Evolutionary conservation across 345 rosid species (phyloP).

Genomic region (Hibiscus mutabilis): DNA sequence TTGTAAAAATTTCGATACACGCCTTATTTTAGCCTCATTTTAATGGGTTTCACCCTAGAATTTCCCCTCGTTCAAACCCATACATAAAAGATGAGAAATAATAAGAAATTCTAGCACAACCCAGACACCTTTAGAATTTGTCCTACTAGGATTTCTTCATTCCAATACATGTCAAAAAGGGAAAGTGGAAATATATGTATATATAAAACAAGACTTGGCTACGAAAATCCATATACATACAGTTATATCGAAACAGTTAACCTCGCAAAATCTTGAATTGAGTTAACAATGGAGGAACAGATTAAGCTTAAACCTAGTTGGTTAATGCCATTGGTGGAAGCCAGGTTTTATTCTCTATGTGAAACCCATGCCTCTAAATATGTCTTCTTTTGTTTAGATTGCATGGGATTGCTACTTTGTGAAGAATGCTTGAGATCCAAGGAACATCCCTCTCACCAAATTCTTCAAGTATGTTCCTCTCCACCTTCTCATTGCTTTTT

Average conservation of each 20-base stretch:
- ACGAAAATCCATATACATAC: too few relatives aligned
- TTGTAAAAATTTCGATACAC: too few relatives aligned
- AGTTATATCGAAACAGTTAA: too few relatives aligned
- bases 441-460: not conserved
- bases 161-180: not conserved
- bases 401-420: not conserved
- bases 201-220: too few relatives aligned
- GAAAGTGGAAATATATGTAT: not conserved
- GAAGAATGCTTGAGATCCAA: not conserved
- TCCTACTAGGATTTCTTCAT: not conserved
- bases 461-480: not conserved
- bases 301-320: not conserved
- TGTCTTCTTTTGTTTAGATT: not conserved
- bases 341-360: not conserved
- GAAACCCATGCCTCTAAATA: not conserved
- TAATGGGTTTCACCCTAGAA: too few relatives aligned
- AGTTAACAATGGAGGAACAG: not conserved
- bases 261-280: too few relatives aligned
- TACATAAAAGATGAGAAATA: too few relatives aligned
- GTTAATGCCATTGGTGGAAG: not conserved
- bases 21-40: too few relatives aligned
- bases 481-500: not conserved
- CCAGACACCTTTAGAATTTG: not conserved
- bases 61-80: too few relatives aligned
- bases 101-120: too few relatives aligned